Base-by-base conservation (phyloP, 768 basidiomycete species). In the Suillus brevipes region DNA sequence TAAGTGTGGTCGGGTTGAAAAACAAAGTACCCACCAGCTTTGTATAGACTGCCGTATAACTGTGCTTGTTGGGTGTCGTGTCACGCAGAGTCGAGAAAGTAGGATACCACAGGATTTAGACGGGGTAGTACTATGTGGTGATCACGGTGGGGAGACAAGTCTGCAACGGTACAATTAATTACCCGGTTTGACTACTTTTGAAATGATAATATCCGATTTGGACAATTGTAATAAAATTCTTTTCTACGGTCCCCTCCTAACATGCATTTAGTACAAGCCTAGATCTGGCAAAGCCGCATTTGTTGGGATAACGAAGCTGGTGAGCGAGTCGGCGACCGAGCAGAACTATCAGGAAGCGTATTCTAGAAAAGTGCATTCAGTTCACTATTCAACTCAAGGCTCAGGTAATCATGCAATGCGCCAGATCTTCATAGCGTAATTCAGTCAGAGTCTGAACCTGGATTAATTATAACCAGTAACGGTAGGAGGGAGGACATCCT, bases 101-200 rank as follows among this genome's bases (percentile, higher is more conserved):
- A 40, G 16, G 25, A 28, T 42, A 59, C 58, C 28, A 59, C 40
- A 59, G 58, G 40, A 59, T 38, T 36, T 37, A 59, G 38, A 59
- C 37, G n/a, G 31, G 28, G 25, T 37, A 6, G 52, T 50, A 50
- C 42, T 43, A 18, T 20, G 53, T 59, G 58, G 58, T 40, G 58
- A 59, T 59, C 58, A 40, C 38, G 58, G 58, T 59, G 58, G 38
- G 40, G 58, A 42, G 40, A 42, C 58, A 59, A 59, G 58, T 59
- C 58, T 43, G 58, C 40, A 59, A 59, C 31, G 53, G 53, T 14
- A n/a, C 58, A 59, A 59, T 42, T 59, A 42, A 59, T 42, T 59
- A 42, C 58, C 58, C 28, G 28, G 58, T 59, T 59, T 59, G 57
- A 58, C 38, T 28, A 14, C 57, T 40, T 37, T 40, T 58, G 53